Base-by-base conservation (phyloP, 1,284 basidiomycete genomes). In the Cutaneotrichosporon daszewskae region DNA sequence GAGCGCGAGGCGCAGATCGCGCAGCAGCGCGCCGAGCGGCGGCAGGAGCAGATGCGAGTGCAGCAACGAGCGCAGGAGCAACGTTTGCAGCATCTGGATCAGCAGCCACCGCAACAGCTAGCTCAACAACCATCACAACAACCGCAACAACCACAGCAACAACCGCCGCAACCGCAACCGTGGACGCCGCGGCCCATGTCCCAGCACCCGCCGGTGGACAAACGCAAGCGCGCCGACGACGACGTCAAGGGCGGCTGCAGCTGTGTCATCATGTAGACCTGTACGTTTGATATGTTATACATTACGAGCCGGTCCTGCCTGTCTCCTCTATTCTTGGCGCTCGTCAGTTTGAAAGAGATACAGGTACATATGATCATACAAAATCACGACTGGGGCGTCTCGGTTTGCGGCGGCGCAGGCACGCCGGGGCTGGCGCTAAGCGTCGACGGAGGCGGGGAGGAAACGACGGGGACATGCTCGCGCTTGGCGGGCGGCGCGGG, bases 201-300 rank as follows among this genome's bases (percentile, higher is more conserved):
- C n/a, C 19, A n/a, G 24, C 17, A 14, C 29, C 24, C 26, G 38
- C 17, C 40, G 27, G 41, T 19, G 40, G 17, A 37, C 14, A 38
- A 34, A 37, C 20, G 26, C 32, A 37, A 33, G 32, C 22, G 32
- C 12, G 46, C 31, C 18, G 37, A 39, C 31, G 49, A 51, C 49
- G 44, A 51, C 11, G 42, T 51, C 41, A 46, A 43, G 43, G 37
- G 32, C 14, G 41, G 41, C 22, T 51, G 49, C 19, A 41, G 28
- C 35, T 51, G 49, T 45, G 38, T 51, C 20, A 44, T 51, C 37
- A 51, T 51, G 49, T 51, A 50, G 49, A 17, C 35, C 26, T 47
- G 26, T 42, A 36, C 20, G 20, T n/a, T 28, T 18, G 26, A 8
- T 29, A 36, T 43, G 34, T 36, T 43, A 36, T 37, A 43, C 19